These are phyloP conservation scores for Fusarium robinianum DNA, from an alignment of 2,329 filamentous ascomycete genomes.

Conservation along the genomic window DNA sequence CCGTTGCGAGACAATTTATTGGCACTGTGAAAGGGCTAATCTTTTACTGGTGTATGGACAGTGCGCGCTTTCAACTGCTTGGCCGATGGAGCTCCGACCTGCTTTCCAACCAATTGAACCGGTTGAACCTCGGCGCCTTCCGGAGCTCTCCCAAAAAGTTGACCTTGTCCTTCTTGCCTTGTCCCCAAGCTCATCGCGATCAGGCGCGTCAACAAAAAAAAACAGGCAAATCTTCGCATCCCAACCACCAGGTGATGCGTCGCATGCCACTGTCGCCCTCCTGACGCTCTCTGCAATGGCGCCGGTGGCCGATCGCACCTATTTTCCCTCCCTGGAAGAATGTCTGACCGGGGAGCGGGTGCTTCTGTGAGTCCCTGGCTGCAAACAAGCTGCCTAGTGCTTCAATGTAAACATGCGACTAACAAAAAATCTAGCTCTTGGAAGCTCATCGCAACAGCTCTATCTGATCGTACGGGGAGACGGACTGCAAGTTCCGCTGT, in stretches of 20 bases:
- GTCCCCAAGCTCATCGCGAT: slow-evolving; percentile 38
- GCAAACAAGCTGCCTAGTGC: slow-evolving; percentile 15
- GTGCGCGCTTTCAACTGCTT: slow-evolving; percentile 11
- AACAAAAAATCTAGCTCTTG: slow-evolving; percentile 56
- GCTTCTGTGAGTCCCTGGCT: slow-evolving; percentile 68
- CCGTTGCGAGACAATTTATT: neutral
- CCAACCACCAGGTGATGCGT: slow-evolving; percentile 44
- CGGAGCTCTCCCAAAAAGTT: slow-evolving; percentile 41
- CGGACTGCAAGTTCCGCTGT: slow-evolving; percentile 59
- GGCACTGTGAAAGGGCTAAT: neutral
- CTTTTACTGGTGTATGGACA: slow-evolving; percentile 12
- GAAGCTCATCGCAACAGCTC: slow-evolving; percentile 62
- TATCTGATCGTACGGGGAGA: slow-evolving; percentile 61
- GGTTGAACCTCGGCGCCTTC: slow-evolving; percentile 36
- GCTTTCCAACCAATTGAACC: slow-evolving; percentile 17
- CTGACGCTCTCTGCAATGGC: slow-evolving; percentile 68
- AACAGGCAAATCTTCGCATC: slow-evolving; percentile 34
- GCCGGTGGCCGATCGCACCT: slow-evolving; percentile 69
- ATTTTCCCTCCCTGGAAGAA: slow-evolving; percentile 83
- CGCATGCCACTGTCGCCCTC: slow-evolving; percentile 45
- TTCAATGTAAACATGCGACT: slow-evolving; percentile 27
- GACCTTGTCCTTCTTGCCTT: slow-evolving; percentile 25
- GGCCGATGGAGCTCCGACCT: slow-evolving; percentile 32
- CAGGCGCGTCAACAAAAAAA: slow-evolving; percentile 42
- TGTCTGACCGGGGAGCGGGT: slow-evolving; percentile 80